Evolutionary conservation across 495 filamentous ascomycete genomes (phyloP).

Genomic region (Evansstolkia leycettana): DNA sequence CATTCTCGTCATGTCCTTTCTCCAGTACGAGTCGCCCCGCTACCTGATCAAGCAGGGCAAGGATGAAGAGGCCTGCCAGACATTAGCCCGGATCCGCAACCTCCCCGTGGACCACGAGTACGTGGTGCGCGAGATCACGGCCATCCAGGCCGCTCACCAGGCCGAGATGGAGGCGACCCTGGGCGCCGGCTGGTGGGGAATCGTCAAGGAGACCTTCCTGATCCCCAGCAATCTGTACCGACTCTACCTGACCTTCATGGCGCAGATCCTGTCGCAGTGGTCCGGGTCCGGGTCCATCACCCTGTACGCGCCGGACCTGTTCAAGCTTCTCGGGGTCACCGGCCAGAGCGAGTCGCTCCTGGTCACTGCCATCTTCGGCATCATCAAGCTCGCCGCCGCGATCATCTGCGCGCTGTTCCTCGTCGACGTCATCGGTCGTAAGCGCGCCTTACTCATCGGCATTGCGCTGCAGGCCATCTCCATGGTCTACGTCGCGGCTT

Average conservation of each 20-base stretch:
- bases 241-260: conserved; percentile 40
- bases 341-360: conserved; percentile 36
- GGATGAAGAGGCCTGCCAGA: conserved; percentile 53
- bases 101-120: conserved; percentile 47
- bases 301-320: conserved; percentile 61
- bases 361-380: conserved; percentile 42
- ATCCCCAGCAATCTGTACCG: conserved; percentile 54
- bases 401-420: conserved; percentile 57
- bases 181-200: conserved; percentile 25
- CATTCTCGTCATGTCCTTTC: conserved; percentile 50
- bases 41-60: conserved; percentile 57
- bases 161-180: conserved; percentile 35
- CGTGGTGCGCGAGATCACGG: conserved; percentile 44
- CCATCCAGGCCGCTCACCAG: conserved; percentile 48
- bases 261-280: conserved; percentile 64
- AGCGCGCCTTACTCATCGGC: conserved; percentile 52
- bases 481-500: conserved; percentile 59
- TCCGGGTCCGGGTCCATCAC: conserved; percentile 59
- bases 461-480: conserved; percentile 49
- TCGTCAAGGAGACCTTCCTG: conserved; percentile 61
- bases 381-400: conserved; percentile 44
- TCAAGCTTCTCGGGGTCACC: conserved; percentile 38
- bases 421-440: conserved; percentile 62
- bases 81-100: conserved; percentile 43
- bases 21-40: conserved; percentile 56